These are phyloP conservation scores for Talaromyces sp. DNA, from an alignment of 2,329 filamentous ascomycete species.

Conservation along the genomic window DNA sequence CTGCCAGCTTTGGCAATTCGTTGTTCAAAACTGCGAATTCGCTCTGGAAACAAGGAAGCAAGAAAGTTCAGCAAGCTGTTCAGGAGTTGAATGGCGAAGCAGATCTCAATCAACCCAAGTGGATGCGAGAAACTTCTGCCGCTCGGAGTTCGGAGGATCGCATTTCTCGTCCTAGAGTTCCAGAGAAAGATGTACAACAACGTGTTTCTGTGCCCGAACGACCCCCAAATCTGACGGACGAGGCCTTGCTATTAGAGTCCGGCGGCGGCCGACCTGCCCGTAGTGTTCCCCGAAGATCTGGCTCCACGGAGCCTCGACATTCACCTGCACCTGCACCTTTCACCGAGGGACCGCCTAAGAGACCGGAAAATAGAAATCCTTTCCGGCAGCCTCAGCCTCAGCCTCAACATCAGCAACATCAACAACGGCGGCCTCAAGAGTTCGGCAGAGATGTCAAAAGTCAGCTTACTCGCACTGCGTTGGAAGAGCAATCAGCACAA, in stretches of 20 bases:
- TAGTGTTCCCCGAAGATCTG: constrained; percentile 25
- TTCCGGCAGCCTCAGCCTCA: constrained; percentile 48
- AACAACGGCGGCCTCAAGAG: constrained; percentile 21
- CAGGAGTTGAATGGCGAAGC: constrained; percentile 73
- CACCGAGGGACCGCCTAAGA: constrained; percentile 24
- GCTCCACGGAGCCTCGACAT: constrained; percentile 22
- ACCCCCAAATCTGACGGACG: constrained; percentile 54
- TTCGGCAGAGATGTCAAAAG: constrained; percentile 49
- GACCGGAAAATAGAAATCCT: constrained; percentile 39
- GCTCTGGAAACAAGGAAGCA: constrained; percentile 90
- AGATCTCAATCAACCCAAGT: constrained; percentile 81
- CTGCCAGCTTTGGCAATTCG: constrained; percentile 75
- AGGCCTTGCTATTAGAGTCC: constrained; percentile 43
- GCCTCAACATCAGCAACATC: constrained; percentile 33
- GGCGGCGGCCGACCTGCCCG: constrained; percentile 28
- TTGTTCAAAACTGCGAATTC: constrained; percentile 92
- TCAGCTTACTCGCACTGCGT: constrained; percentile 66
- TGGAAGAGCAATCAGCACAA: constrained; percentile 76
- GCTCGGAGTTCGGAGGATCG: constrained; percentile 12
- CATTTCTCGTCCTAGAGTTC: constrained; percentile 20
- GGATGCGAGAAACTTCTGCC: constrained; percentile 74
- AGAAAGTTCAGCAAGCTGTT: constrained; percentile 87
- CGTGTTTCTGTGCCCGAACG: constrained; percentile 7
- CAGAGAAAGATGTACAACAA: constrained; percentile 20
- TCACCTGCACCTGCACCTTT: constrained; percentile 17